A percentile compares a stretch with the other conserved stretches of the same genome.
These are phyloP conservation scores for Daldinia childiae DNA, from an alignment of 495 filamentous ascomycete species.

Conservation along the genomic window DNA sequence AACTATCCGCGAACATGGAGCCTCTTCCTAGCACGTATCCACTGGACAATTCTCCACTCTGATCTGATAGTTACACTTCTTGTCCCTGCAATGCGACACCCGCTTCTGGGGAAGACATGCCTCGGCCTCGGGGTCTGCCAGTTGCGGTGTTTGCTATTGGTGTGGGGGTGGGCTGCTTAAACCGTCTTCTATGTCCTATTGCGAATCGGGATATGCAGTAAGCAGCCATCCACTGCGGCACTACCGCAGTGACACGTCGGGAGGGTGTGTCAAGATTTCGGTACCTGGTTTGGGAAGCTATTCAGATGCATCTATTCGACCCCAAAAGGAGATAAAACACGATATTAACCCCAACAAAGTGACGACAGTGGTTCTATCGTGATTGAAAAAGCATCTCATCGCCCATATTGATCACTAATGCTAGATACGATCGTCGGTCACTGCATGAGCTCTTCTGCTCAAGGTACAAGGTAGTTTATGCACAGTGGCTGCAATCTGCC, in stretches of 20 bases:
- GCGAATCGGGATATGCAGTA: conserved; percentile 41
- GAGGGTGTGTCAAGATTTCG: conserved; percentile 18
- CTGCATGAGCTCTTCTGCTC: conserved; percentile 9
- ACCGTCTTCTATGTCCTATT: conserved; percentile 29
- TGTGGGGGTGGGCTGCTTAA: conserved; percentile 28
- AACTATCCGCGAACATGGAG: conserved; percentile 48
- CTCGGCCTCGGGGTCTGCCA: conserved; percentile 38
- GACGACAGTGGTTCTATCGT: conserved; percentile 9
- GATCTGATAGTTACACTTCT: conserved; percentile 23
- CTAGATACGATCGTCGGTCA: conserved; percentile 21
- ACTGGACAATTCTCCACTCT: conserved; percentile 20
- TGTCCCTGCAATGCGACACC: conserved; percentile 41
- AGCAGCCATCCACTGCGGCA: conserved; percentile 39
- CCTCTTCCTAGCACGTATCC: conserved; percentile 29
- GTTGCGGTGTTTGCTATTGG: conserved; percentile 40
- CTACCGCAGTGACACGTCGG: conserved; percentile 32
- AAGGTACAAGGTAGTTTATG: conserved; percentile 15
- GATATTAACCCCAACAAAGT: background rate
- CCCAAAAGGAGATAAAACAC: conserved; percentile 13
- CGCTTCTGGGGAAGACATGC: conserved; percentile 38
- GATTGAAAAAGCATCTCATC: conserved; percentile 9
- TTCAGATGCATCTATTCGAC: conserved; percentile 12
- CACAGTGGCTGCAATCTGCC: conserved; percentile 26
- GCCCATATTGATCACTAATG: conserved; percentile 4
- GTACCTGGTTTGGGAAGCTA: conserved; percentile 29